phyloP scores from a whole-genome alignment of 139 green algal genomes.

The Haematococcus lacustris region DNA sequence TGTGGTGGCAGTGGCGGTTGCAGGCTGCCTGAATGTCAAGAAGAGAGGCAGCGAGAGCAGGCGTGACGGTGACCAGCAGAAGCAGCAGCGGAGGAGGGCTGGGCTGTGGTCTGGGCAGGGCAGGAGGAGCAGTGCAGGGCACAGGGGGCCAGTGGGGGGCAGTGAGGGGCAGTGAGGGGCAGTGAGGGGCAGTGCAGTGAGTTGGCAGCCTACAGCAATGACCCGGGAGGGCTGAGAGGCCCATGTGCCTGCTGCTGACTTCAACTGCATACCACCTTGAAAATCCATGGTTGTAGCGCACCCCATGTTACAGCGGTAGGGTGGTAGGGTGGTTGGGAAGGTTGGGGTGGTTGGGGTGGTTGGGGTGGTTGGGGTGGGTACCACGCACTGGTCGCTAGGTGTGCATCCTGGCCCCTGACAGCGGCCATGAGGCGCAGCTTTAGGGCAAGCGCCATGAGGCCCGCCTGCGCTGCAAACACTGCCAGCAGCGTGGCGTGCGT shows the following conservation, averaged over 20 bases:
- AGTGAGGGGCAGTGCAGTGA: no score
- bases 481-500: conserved; percentile 61
- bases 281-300: neutral
- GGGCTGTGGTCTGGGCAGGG: no score
- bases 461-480: conserved; percentile 67
- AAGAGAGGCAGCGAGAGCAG: neutral
- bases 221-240: no score
- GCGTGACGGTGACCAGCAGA: neutral
- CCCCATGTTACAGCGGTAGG: neutral
- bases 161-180: no score
- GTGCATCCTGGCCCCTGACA: conserved; percentile 21
- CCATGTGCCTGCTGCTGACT: neutral
- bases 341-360: neutral
- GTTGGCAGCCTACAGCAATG: neutral
- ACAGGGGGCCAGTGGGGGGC: no score
- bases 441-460: conserved; percentile 82
- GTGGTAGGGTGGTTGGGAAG: neutral
- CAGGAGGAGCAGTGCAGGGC: no score
- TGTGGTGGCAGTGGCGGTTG: neutral
- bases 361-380: no score
- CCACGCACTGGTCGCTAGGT: neutral
- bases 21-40: neutral
- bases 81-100: neutral
- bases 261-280: neutral
- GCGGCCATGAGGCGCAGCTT: conserved; percentile 75